These are phyloP conservation scores for Tetrahymena elliotti DNA, from an alignment of 73 alveolate genomes.

Conservation along the genomic window DNA sequence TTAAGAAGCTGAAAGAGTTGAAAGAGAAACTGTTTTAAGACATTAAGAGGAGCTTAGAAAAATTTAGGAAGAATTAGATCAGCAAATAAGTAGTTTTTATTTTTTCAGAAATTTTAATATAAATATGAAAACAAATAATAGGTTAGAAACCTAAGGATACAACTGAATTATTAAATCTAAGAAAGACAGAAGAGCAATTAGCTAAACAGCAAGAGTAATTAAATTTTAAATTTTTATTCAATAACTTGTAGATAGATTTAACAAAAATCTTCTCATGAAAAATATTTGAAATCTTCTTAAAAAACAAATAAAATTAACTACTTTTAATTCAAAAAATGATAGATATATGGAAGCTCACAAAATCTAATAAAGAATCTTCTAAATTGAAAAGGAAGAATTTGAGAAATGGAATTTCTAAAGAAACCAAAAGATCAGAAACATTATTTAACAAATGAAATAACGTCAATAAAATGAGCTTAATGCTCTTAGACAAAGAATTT, in stretches of 20 bases:
- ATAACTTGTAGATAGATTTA: not conserved
- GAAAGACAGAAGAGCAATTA: conserved; percentile 26
- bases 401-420: conserved; percentile 22
- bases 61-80: conserved; percentile 25
- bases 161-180: conserved; percentile 37
- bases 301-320: too few species aligned
- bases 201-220: conserved; percentile 31
- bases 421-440: conserved; percentile 16
- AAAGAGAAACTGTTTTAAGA: conserved; percentile 4
- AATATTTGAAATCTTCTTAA: too few species aligned
- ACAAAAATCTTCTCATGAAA: not conserved
- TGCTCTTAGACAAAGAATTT: conserved; percentile 19
- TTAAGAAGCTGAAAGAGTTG: conserved; percentile 15
- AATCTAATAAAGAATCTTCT: conserved; percentile 12
- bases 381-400: conserved; percentile 15
- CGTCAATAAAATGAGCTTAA: conserved; percentile 1
- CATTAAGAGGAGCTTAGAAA: conserved; percentile 20
- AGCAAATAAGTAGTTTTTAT: not conserved
- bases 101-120: not conserved
- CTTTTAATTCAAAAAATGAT: not conserved
- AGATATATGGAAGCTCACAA: conserved; percentile 40
- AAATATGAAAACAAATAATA: not conserved
- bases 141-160: conserved; percentile 29
- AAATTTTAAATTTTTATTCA: not conserved
- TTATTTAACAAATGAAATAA: not conserved